phyloP scores from a whole-genome alignment of 208 protist species.

The Crithidia thermophila region DNA sequence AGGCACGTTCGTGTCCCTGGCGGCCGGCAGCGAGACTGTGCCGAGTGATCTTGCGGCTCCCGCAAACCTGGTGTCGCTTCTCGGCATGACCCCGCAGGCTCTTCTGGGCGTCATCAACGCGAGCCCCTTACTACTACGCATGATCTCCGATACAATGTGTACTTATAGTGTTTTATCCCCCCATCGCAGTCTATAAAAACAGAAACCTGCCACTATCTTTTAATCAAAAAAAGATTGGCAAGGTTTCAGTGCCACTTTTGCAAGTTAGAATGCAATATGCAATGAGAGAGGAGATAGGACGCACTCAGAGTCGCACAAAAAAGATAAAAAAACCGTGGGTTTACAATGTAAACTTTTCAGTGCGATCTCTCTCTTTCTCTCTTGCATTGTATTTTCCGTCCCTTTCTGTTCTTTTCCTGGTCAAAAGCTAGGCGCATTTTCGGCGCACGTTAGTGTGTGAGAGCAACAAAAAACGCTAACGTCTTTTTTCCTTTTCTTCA shows the following conservation, averaged over 20 bases:
- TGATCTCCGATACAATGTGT: constrained; percentile 92
- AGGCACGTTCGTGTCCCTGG: constrained; percentile 25
- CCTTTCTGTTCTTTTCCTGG: neutral
- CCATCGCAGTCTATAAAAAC: constrained; percentile 12
- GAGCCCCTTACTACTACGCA: constrained; percentile 73
- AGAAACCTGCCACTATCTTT: neutral
- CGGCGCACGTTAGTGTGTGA: neutral
- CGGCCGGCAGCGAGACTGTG: constrained; percentile 31
- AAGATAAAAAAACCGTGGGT: too few species aligned
- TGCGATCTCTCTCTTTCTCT: neutral
- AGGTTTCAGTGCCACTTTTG: neutral
- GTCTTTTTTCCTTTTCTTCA: too few species aligned
- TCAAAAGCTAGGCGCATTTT: neutral
- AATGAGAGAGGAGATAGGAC: too few species aligned
- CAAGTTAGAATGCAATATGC: constrained; percentile 3
- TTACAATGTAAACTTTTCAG: neutral
- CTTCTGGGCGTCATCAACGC: constrained; percentile 53
- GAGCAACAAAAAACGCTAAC: neutral
- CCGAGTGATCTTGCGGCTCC: constrained; percentile 43
- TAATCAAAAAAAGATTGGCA: neutral
- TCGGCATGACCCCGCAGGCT: constrained; percentile 56
- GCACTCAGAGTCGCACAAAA: too few species aligned
- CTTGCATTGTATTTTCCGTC: neutral
- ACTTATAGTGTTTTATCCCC: constrained; percentile 89
- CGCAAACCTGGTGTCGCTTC: constrained; percentile 48